These are phyloP conservation scores for Geotrichum carabidarum DNA, from an alignment of 1,139 yeast species.

Conservation along the genomic window DNA sequence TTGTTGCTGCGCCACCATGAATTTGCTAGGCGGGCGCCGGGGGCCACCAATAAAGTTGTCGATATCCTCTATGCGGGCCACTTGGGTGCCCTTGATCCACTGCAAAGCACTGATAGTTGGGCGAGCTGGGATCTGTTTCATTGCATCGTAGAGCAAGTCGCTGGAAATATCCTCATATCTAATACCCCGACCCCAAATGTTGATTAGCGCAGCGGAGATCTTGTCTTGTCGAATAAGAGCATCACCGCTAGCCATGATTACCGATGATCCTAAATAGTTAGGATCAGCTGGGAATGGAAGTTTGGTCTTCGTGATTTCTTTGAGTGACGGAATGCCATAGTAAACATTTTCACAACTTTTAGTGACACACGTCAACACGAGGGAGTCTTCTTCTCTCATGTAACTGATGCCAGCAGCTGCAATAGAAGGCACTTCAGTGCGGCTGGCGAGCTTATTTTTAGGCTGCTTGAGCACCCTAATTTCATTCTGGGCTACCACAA, in stretches of 20 bases:
- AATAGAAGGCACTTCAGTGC: constrained; percentile 32
- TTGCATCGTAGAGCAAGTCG: constrained; percentile 43
- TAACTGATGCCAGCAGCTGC: constrained; percentile 59
- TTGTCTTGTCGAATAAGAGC: constrained; percentile 55
- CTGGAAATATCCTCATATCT: constrained; percentile 28
- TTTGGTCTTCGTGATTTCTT: constrained; percentile 43
- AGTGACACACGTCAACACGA: constrained; percentile 42
- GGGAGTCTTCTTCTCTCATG: constrained; percentile 40
- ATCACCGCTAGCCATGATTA: constrained; percentile 68
- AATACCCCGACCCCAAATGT: constrained; percentile 43
- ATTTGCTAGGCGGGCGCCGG: constrained; percentile 37
- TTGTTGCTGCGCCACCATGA: constrained; percentile 30
- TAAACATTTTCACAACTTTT: constrained; percentile 42
- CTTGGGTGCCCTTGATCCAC: constrained; percentile 78
- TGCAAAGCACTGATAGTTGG: constrained; percentile 77
- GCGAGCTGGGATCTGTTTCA: constrained; percentile 58
- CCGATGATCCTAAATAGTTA: constrained; percentile 38
- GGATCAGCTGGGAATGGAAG: constrained; percentile 44
- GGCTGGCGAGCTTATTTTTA: constrained; percentile 50
- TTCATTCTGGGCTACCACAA: constrained; percentile 57
- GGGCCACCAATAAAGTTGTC: constrained; percentile 41
- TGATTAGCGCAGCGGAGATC: constrained; percentile 53
- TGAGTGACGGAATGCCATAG: constrained; percentile 50
- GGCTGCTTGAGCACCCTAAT: constrained; percentile 61
- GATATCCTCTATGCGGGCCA: constrained; percentile 54